These are phyloP conservation scores for Fomitopsis serialis DNA, from an alignment of 768 basidiomycete genomes.

Conservation along the genomic window DNA sequence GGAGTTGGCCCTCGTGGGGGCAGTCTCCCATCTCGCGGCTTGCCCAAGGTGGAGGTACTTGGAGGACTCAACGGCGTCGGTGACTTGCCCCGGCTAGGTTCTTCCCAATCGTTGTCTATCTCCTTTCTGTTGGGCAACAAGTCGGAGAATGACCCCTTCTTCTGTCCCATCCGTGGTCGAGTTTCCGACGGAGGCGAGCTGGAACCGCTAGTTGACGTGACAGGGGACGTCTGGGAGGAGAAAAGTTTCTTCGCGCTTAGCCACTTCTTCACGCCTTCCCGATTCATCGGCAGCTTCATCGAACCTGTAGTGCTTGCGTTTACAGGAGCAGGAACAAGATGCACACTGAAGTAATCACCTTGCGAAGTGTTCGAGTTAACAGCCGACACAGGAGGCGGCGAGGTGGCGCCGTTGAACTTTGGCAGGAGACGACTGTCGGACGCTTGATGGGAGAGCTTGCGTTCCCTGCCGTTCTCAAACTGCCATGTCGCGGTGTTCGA, in stretches of 20 bases:
- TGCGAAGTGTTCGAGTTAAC: constrained; percentile 43
- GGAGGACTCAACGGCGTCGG: constrained; percentile 44
- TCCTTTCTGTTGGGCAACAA: constrained; percentile 51
- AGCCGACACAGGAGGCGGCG: constrained; percentile 33
- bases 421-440: constrained; percentile 63
- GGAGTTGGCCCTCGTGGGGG: constrained; percentile 6
- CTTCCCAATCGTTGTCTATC: constrained; percentile 62
- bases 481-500: constrained; percentile 43
- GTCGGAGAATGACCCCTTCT: constrained; percentile 67
- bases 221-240: constrained; percentile 35
- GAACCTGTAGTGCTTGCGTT: constrained; percentile 27
- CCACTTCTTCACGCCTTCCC: constrained; percentile 81
- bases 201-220: constrained; percentile 23
- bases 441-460: constrained; percentile 60
- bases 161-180: constrained; percentile 33
- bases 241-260: constrained; percentile 57
- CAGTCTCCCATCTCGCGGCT: constrained; percentile 17
- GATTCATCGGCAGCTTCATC: constrained; percentile 61
- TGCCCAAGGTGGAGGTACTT: constrained; percentile 24
- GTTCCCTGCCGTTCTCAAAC: constrained; percentile 49
- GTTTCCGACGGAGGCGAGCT: constrained; percentile 21
- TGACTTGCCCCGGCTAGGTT: constrained; percentile 41
- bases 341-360: constrained; percentile 41
- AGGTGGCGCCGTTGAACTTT: constrained; percentile 40
- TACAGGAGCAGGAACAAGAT: constrained; percentile 26